Conservation (phyloP, 2,329 filamentous ascomycete genomes). For the Epichloe scottii region DNA sequence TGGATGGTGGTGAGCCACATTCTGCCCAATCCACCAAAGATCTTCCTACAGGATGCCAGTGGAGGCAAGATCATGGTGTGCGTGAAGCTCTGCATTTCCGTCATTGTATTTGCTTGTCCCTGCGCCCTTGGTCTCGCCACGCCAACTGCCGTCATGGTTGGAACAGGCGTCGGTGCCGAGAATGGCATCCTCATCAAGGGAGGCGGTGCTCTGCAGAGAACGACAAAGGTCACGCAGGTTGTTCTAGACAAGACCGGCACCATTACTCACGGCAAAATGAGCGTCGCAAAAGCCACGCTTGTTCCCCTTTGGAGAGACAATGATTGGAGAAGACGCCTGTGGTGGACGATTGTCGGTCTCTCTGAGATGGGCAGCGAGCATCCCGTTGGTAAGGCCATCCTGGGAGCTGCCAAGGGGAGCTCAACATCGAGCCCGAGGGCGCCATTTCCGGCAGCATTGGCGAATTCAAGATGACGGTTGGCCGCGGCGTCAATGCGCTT, state of each 20-base stretch:
- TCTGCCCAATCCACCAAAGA: slow-evolving; percentile 69
- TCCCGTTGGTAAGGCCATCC: slow-evolving; percentile 82
- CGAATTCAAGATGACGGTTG: slow-evolving; percentile 73
- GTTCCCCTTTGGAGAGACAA: slow-evolving; percentile 56
- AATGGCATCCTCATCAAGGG: slow-evolving; percentile 97
- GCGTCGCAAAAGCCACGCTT: slow-evolving; percentile 60
- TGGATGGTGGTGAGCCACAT: slow-evolving; percentile 96
- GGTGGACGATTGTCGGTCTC: slow-evolving; percentile 95
- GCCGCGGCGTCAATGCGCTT: slow-evolving; percentile 69
- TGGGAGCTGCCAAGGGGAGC: slow-evolving; percentile 61
- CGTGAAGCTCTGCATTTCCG: slow-evolving; percentile 92
- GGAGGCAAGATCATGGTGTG: slow-evolving; percentile 95
- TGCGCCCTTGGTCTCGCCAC: slow-evolving; percentile 94
- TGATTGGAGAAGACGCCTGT: slow-evolving; percentile 58
- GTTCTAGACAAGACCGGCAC: slow-evolving; percentile 96
- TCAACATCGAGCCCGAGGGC: slow-evolving; percentile 59
- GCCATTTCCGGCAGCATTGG: slow-evolving; percentile 73
- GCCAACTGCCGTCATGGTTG: slow-evolving; percentile 96
- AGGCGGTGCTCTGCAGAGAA: slow-evolving; percentile 78
- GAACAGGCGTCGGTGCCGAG: slow-evolving; percentile 90
- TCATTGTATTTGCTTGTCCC: slow-evolving; percentile 95
- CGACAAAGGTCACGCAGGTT: slow-evolving; percentile 79
- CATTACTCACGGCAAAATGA: slow-evolving; percentile 91
- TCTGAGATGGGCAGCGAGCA: slow-evolving; percentile 94
- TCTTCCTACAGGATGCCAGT: slow-evolving; percentile 68